Evolutionary conservation across 805 yeast genomes (phyloP), one percentile per base, ranked within the genome.

Genomic region (Nakazawaea sp.): DNA sequence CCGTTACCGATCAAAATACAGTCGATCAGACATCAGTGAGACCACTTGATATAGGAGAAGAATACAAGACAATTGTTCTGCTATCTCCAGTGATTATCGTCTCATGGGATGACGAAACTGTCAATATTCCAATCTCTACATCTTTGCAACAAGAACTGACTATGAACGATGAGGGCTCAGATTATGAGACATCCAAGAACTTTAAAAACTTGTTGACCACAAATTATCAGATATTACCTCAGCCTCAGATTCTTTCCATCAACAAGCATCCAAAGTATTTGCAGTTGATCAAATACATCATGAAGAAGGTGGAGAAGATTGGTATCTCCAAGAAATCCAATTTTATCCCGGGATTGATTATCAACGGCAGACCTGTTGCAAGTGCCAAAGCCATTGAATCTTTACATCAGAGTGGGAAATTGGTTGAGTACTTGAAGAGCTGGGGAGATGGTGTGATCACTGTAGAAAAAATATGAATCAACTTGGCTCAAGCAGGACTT

Each of bases 341-440:
- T 21, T 40, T 38, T 12, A 23, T 61, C 20, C 66, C 65, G 1
- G 48, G 63, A 10, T 42, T 61, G 27, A 59, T 61, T 39, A 50
- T 61, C 17, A 60, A 56, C 10, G 66, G 65, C 2, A 37, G 45
- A 23, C 66, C 66, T 3, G 42, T 53, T 4, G 66, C 59, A 5
- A 50, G 50, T 25, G 56, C 49, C 30, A 41, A 49, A 10, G 53
- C 52, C 9, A 46, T 59, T 12, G 48, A 58, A 27, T 42, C 38
- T 2, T 45, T 49, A 39, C 45, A 47, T 40, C 35, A 43, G 11
- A 33, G 45, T 28, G 50, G 52, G 26, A 47, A 50, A 19, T 51
- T 61, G 32, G 29, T 36, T 25, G 38, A 38, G 1, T 58, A 46
- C 38, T 51, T 61, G 36, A 48, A 41, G 35, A 46, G 44, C 21